Percentiles rank a stretch among this genome's conserved stretches.
Evolutionary conservation across 306 rosid genomes (phyloP).

Genomic region (Biancaea sappan): DNA sequence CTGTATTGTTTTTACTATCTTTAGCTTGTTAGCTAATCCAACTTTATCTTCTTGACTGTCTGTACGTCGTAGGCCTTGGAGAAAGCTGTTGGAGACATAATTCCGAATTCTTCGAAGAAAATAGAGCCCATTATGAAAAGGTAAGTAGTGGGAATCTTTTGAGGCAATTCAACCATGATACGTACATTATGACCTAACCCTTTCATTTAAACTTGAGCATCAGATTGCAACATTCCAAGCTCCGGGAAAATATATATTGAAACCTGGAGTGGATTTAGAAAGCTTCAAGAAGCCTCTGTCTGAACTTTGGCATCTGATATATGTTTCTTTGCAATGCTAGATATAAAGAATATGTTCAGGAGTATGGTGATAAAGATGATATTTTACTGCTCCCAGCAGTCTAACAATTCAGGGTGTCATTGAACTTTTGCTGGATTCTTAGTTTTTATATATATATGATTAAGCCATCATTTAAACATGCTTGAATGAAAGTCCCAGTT

Average conservation of each 20-base stretch:
- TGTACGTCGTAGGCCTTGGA: conserved; percentile 68
- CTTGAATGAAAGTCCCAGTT: too few relatives aligned
- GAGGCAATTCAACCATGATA: conserved; percentile 32
- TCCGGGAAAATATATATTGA: conserved; percentile 77
- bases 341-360: too few relatives aligned
- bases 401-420: too few relatives aligned
- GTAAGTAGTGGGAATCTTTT: conserved; percentile 52
- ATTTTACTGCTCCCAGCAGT: too few relatives aligned
- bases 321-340: too few relatives aligned
- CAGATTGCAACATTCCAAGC: conserved; percentile 85
- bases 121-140: conserved; percentile 76
- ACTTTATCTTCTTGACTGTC: conserved; percentile 23
- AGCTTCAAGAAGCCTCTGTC: conserved; percentile 63
- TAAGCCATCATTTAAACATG: too few relatives aligned
- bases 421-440: too few relatives aligned
- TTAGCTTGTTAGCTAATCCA: conserved; percentile 8
- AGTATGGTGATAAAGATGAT: too few relatives aligned
- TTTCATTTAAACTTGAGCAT: conserved; percentile 49
- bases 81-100: conserved; percentile 78
- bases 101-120: conserved; percentile 75
- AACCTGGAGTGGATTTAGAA: conserved; percentile 65
- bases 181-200: conserved; percentile 35
- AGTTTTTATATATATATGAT: too few relatives aligned
- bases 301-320: too few relatives aligned
- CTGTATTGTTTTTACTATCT: too few relatives aligned